phyloP scores from a whole-genome alignment of 345 rosid genomes.

The Raphanus raphanistrum region DNA sequence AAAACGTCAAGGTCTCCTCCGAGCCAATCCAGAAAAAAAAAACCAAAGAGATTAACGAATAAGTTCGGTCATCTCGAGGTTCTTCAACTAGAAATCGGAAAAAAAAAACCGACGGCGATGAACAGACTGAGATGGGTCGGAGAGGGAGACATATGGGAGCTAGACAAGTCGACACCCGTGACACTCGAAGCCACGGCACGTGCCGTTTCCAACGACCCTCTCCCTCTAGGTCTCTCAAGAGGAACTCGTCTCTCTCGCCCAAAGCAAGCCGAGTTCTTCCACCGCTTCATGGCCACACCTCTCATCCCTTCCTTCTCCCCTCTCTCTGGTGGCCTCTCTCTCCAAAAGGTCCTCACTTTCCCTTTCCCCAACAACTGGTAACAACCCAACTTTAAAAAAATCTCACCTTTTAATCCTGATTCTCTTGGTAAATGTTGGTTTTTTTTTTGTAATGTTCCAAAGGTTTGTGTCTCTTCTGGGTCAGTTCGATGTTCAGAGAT shows the following conservation, averaged over 20 bases:
- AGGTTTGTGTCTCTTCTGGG: slow-evolving; percentile 73
- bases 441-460: not conserved
- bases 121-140: slow-evolving; percentile 76
- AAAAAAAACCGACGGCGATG: slow-evolving; percentile 41
- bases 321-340: slow-evolving; percentile 45
- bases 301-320: slow-evolving; percentile 66
- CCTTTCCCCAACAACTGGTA: slow-evolving; percentile 72
- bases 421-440: not conserved
- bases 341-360: slow-evolving; percentile 64
- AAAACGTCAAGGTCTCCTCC: slow-evolving; percentile 19
- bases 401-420: not conserved
- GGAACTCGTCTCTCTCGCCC: slow-evolving; percentile 72
- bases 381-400: not conserved
- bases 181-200: slow-evolving; percentile 75
- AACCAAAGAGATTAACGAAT: not conserved
- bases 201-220: slow-evolving; percentile 62
- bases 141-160: slow-evolving; percentile 88
- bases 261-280: slow-evolving; percentile 79
- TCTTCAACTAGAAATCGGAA: slow-evolving; percentile 16
- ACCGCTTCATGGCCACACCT: slow-evolving; percentile 80
- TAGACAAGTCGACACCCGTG: slow-evolving; percentile 71
- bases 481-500: slow-evolving; percentile 76
- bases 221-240: slow-evolving; percentile 77
- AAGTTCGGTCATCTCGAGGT: slow-evolving; percentile 32
- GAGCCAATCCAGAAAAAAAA: not conserved